Conservation (phyloP, 345 rosid species). For the Raphanus sativus region DNA sequence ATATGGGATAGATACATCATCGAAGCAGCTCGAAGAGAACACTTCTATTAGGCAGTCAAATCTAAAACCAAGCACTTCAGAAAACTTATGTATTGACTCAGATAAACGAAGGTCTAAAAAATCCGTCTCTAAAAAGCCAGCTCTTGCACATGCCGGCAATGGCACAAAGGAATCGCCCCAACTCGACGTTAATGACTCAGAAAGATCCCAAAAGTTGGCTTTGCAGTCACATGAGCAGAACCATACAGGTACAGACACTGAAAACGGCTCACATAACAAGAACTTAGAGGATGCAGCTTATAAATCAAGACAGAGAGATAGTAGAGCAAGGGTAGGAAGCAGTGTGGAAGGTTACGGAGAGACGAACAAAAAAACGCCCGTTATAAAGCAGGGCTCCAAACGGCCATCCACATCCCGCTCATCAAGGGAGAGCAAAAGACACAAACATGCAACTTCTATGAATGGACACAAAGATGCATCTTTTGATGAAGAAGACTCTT, state of each 20-base stretch:
- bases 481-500: constrained; percentile 59
- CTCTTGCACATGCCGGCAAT: constrained; percentile 44
- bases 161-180: constrained; percentile 57
- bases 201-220: constrained; percentile 44
- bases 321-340: constrained; percentile 46
- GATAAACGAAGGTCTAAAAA: constrained; percentile 60
- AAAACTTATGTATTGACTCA: constrained; percentile 51
- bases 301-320: constrained; percentile 57
- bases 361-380: constrained; percentile 53
- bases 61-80: constrained; percentile 57
- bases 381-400: constrained; percentile 50
- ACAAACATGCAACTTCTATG: constrained; percentile 29
- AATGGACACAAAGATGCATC: constrained; percentile 53
- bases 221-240: constrained; percentile 54
- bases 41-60: constrained; percentile 58
- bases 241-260: constrained; percentile 44
- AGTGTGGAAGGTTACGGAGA: constrained; percentile 67
- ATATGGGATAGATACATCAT: constrained; percentile 51
- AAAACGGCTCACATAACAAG: constrained; percentile 46
- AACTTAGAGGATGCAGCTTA: constrained; percentile 48
- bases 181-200: constrained; percentile 50
- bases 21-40: constrained; percentile 63
- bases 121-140: constrained; percentile 54
- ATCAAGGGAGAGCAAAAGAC: constrained; percentile 53
- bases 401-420: constrained; percentile 49